phyloP scores from a whole-genome alignment of 2,329 filamentous ascomycete species.

The Pseudocercospora eumusae region DNA sequence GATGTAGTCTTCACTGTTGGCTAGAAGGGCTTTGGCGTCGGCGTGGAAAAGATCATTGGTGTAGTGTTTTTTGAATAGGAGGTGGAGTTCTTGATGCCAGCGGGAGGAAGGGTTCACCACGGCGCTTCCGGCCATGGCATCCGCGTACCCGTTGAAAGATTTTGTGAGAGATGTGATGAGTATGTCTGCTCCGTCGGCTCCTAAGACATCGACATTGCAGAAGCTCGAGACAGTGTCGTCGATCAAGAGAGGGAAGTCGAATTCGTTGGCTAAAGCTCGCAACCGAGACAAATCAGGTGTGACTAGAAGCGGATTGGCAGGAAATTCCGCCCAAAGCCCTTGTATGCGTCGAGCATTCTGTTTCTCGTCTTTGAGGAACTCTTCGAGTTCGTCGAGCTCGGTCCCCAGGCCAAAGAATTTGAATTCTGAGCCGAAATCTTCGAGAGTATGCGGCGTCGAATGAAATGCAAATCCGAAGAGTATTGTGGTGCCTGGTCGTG shows the following conservation, averaged over 20 bases:
- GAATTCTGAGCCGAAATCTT: constrained; percentile 87
- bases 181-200: constrained; percentile 68
- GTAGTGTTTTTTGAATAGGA: constrained; percentile 62
- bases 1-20: constrained; percentile 87
- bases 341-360: constrained; percentile 65
- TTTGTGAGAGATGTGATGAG: constrained; percentile 93
- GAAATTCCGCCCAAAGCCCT: constrained; percentile 87
- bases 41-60: constrained; percentile 90
- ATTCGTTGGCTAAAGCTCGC: constrained; percentile 71
- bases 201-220: constrained; percentile 85
- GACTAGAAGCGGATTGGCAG: constrained; percentile 80
- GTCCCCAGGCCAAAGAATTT: constrained; percentile 80
- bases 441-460: constrained; percentile 84
- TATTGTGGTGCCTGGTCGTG: constrained; percentile 69
- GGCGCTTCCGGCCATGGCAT: constrained; percentile 84
- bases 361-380: constrained; percentile 58
- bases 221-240: constrained; percentile 96
- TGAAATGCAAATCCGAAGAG: constrained; percentile 92
- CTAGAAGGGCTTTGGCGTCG: constrained; percentile 87
- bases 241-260: constrained; percentile 81
- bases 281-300: constrained; percentile 80
- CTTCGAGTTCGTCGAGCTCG: constrained; percentile 80
- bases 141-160: constrained; percentile 91
- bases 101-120: constrained; percentile 66
- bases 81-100: constrained; percentile 69